Evolutionary conservation across 202 grass and related monocot genomes (phyloP), one percentile per base, ranked within the genome.

Genomic region (Setaria italica): DNA sequence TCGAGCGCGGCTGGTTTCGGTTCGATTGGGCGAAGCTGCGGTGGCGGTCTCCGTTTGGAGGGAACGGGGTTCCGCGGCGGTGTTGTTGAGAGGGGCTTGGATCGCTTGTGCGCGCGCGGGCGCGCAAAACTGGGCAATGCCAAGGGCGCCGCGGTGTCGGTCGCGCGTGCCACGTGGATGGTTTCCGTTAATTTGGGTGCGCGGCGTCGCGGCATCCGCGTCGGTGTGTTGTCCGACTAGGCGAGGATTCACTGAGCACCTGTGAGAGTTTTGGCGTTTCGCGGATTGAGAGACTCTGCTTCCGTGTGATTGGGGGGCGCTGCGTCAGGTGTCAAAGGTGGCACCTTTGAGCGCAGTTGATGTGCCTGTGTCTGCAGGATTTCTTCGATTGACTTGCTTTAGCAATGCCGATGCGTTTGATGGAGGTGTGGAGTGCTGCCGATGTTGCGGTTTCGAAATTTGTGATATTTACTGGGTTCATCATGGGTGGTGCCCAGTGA

Each of bases 371-470:
- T 4, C 63, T 33, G 2, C 11, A 62, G 41, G 62, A 77, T 77
- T 62, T 12, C 65, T 55, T 82, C 4, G 1, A 71, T 54, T 71
- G 32, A 21, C 11, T 9, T 2, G 5, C 50, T 58, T 29, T 84
- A 12, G 15, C 74, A 92, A 90, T 94, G 87, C 79, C 76, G 69
- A 11, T 80, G 71, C 20, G 16, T 88, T 83, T 51, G 47, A 3
- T 76, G 62, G 6, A 76, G 65, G 13, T 69, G 49, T 14, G 1
- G 60, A 48, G 39, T 59, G 37, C 20, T 69, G 13, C 25, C 6
- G 11, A 55, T 76, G 70, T 83, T 77, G 7, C 57, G 62, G 50
- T 54, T 67, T 68, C 1, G 2, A 8, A 60, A 6, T 32, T 12
- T 67, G 34, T 66, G 14, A 69, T 82, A 19, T 7, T 50, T 60